A percentile compares a stretch with the other conserved stretches of the same genome.
phyloP scores from a whole-genome alignment of 495 filamentous ascomycete genomes.

The Pseudoneurospora amorphoporcata region DNA sequence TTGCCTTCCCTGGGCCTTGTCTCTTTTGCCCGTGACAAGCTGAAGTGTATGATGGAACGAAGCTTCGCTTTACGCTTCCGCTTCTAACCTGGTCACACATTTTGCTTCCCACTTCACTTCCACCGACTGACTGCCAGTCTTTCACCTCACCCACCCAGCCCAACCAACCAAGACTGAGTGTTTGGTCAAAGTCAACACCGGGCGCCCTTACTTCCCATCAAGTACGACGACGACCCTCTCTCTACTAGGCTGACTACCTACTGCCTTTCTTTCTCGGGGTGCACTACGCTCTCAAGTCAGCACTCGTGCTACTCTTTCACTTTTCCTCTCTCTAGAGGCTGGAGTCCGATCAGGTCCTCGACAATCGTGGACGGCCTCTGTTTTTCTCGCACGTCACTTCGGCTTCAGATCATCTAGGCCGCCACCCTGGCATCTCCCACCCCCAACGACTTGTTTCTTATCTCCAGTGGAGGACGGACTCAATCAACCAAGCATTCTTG shows the following conservation, averaged over 20 bases:
- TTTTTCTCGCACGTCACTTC: neutral
- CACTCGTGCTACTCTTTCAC: neutral
- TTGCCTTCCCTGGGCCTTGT: neutral
- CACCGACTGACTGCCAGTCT: neutral
- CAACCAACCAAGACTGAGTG: neutral
- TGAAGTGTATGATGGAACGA: neutral
- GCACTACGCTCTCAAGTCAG: neutral
- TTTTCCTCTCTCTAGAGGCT: neutral
- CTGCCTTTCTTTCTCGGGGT: neutral
- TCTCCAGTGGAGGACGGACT: neutral
- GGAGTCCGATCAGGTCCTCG: neutral
- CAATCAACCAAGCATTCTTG: neutral
- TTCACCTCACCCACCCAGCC: neutral
- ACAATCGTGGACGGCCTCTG: neutral
- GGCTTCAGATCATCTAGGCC: neutral
- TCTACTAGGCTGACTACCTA: neutral
- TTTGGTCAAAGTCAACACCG: neutral
- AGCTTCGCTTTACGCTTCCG: neutral
- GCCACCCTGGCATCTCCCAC: neutral
- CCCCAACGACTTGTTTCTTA: neutral
- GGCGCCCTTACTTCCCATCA: neutral
- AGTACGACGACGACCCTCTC: neutral
- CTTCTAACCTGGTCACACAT: neutral
- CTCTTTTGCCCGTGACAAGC: neutral
- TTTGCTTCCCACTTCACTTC: neutral